Base-by-base conservation (phyloP, 306 rosid species). In the Cercis canadensis region DNA sequence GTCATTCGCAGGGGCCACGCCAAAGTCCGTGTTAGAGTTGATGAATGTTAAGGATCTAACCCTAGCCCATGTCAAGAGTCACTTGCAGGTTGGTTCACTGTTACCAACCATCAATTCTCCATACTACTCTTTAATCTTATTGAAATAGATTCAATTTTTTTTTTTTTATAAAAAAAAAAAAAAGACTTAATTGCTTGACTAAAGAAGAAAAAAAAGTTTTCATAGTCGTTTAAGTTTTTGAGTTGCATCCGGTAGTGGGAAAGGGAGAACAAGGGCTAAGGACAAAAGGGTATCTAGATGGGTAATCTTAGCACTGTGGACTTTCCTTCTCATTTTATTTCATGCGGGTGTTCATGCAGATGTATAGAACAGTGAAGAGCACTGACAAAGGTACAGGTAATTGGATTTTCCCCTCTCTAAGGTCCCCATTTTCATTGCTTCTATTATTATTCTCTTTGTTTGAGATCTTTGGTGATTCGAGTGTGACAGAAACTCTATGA, bases 291-390 rank as follows among this genome's bases (percentile, higher is more conserved):
- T 80, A 87, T 89, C 90, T 64, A 64, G 66, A 44, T 76, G 60
- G 34, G 53, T 69, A 75, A 63, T 83, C 65, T 70, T 62, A 24
- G 71, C 77, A 62, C 56, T 65, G 82, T 39, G 81, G 89, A 67
- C 69, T 72, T 32, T 72, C 32, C 53, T 69, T 75, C 74, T 79
- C 56, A 37, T 74, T 57, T 79, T 64, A 62, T 80, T 53, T 47
- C 13, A 43, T 71, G 64, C 16, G 69, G 73, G 50, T 67, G 65
- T 68, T 84, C 82, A 77, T 92, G 95, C 98, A 92, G 98, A 92
- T 92, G 98, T 92, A 92, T 83, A 92, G 98, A 89, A 92, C 98
- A 75, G 98, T 92, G 92, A 92, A 88, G 92, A 83, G 89, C 86
- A 88, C 96, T 70, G 96, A 78, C 78, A 92, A 83, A 75, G 81